Evolutionary conservation across 768 basidiomycete species (phyloP), one percentile per base, ranked within the genome.

Genomic region (Boletus subparvulus): DNA sequence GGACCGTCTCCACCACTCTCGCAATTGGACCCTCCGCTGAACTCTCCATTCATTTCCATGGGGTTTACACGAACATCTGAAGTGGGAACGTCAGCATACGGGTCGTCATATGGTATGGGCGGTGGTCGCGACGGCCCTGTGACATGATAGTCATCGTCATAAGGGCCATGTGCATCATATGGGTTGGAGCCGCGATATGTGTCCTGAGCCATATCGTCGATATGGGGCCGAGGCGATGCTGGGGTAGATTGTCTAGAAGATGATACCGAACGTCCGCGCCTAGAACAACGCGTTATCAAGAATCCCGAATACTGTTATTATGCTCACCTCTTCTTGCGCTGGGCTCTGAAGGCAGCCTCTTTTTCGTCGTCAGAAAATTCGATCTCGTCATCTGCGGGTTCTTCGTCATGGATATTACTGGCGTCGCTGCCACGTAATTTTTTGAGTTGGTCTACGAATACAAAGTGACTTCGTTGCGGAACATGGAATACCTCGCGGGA

Each of bases 331-430:
- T 78, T 77, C 65, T 87, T 90, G 45, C 81, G 65, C 47, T 75
- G 75, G 48, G 76, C 76, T 73, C 82, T 90, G 67, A 86, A 81
- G 30, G 84, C 85, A 17, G 84, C 83, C 70, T 98, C 96, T 52
- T 86, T 81, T 69, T 98, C 96, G 62, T 98, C 96, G 61, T 98
- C 96, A 4, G 91, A 94, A 73, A 95, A 98, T 68, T 98, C 96
- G 32, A 92, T 66, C 67, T 98, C 96, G 53, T 92, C 83, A 19
- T 92, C 94, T 2, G 78, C 90, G 3, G 92, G 87, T 69, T 98
- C 96, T 72, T 98, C 96, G 67, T 98, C 96, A 62, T 94, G 85
- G 11, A 94, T 79, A 67, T 98, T 98, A 65, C 90, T 93, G 21
- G 96, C 96, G 63, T 98, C 96, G 61, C 91, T 94, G 41, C 95